Conservation (phyloP, 768 basidiomycete species). For the Candolleomyces eurysporus region DNA sequence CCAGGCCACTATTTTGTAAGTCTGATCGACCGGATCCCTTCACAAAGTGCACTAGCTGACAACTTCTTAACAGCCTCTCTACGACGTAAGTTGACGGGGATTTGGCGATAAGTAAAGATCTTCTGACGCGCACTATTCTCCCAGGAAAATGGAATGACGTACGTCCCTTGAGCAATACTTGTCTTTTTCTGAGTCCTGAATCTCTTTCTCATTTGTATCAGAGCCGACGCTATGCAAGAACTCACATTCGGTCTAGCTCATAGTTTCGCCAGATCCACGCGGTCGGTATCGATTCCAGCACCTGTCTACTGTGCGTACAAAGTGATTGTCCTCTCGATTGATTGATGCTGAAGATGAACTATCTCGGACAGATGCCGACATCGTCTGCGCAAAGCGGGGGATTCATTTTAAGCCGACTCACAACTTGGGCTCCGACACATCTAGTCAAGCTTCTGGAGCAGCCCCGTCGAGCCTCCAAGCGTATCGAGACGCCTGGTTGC, state of each 20-base stretch:
- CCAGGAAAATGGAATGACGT: constrained; percentile 60
- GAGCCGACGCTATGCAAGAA: constrained; percentile 65
- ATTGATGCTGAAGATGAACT: not conserved
- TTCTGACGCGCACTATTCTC: not conserved
- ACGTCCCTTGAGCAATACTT: constrained; percentile 13
- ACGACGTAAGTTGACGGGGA: constrained; percentile 37
- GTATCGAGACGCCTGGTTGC: not conserved
- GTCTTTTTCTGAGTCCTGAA: not conserved
- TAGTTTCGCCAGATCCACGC: constrained; percentile 77
- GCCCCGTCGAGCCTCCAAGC: constrained; percentile 24
- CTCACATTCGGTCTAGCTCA: constrained; percentile 75
- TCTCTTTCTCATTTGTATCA: constrained; percentile 18
- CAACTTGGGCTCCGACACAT: constrained; percentile 56
- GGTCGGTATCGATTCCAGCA: constrained; percentile 83
- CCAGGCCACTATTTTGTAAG: constrained; percentile 48
- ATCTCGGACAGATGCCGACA: constrained; percentile 65
- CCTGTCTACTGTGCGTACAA: constrained; percentile 72
- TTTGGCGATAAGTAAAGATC: not conserved
- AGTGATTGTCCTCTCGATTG: constrained; percentile 11
- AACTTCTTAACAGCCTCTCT: constrained; percentile 30
- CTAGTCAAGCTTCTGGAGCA: constrained; percentile 40
- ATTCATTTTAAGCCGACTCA: constrained; percentile 73
- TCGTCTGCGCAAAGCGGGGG: constrained; percentile 78
- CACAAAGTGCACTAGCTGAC: not conserved
- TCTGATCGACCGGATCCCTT: not conserved